phyloP scores from a whole-genome alignment of 2,329 filamentous ascomycete genomes.

The Ophiostoma ips region DNA sequence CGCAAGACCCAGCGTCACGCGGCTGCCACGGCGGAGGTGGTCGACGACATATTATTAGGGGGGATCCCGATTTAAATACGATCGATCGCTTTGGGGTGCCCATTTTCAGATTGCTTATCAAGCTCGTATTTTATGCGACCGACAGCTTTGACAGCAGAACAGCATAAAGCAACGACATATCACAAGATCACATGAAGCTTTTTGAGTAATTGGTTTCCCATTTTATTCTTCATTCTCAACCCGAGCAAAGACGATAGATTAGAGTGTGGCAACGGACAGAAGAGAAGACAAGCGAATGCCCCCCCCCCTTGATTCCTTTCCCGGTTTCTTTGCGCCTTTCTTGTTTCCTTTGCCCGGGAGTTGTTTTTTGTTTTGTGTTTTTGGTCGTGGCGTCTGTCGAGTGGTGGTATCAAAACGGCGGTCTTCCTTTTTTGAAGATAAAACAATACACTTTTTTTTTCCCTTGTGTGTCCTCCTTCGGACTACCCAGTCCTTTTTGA shows the following conservation, averaged over 20 bases:
- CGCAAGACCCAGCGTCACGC: no score
- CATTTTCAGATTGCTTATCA: no score
- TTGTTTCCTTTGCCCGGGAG: not conserved
- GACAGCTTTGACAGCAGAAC: no score
- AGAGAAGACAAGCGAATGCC: not conserved
- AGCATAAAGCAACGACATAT: no score
- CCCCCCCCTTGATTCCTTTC: not conserved
- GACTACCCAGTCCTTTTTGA: not conserved
- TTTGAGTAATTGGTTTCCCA: no score
- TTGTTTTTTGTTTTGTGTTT: not conserved
- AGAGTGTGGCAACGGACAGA: not conserved
- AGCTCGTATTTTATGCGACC: no score
- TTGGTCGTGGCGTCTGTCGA: no score
- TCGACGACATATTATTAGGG: no score
- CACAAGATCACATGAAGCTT: no score
- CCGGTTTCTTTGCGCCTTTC: not conserved
- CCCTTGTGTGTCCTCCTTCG: not conserved
- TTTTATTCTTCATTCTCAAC: not conserved
- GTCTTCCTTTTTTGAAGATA: not conserved
- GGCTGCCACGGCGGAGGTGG: no score
- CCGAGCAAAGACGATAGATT: not conserved
- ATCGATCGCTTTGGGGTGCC: no score
- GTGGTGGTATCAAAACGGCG: not conserved
- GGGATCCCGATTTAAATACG: no score
- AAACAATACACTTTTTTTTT: not conserved